Evolutionary conservation across 2,329 filamentous ascomycete genomes (phyloP).

Genomic region (Westerdykella sp.): DNA sequence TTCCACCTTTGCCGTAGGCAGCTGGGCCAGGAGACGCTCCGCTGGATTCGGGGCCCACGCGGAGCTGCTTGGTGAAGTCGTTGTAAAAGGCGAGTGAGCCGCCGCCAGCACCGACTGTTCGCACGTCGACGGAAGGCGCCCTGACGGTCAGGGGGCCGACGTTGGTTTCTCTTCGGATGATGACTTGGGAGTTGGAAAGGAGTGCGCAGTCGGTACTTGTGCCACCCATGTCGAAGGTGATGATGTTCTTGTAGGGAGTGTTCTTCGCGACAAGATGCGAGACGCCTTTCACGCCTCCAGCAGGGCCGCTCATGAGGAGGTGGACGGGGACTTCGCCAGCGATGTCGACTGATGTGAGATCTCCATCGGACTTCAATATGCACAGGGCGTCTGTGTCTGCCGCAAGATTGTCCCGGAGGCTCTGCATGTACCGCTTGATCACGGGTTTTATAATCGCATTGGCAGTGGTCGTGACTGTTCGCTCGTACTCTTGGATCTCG

Average conservation of each 20-base stretch:
- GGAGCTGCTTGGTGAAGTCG: conserved; percentile 43
- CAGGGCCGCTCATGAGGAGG: conserved; percentile 46
- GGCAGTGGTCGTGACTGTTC: conserved; percentile 44
- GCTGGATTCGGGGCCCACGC: conserved; percentile 48
- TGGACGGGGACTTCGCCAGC: conserved; percentile 45
- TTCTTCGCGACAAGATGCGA: conserved; percentile 43
- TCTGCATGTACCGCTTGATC: conserved; percentile 42
- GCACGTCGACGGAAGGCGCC: conserved; percentile 45
- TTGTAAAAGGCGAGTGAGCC: conserved; percentile 47
- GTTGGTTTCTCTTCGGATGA: conserved; percentile 43
- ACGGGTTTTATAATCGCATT: conserved; percentile 47
- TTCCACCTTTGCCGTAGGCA: conserved; percentile 46
- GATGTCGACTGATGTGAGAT: conserved; percentile 42
- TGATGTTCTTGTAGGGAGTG: conserved; percentile 45
- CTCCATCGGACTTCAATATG: conserved; percentile 47
- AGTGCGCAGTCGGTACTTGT: conserved; percentile 47
- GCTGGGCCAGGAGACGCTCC: conserved; percentile 46
- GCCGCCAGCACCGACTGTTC: conserved; percentile 46
- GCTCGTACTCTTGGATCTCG: conserved; percentile 45
- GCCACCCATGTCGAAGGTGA: conserved; percentile 49
- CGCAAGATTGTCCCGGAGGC: conserved; percentile 36
- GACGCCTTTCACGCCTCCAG: conserved; percentile 47
- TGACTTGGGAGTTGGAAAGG: conserved; percentile 40
- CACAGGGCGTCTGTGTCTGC: conserved; percentile 42
- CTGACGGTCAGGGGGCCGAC: conserved; percentile 42